Evolutionary conservation across 2,329 filamentous ascomycete genomes (phyloP), one percentile per base, ranked within the genome.

Genomic region (Botrytis squamosa): DNA sequence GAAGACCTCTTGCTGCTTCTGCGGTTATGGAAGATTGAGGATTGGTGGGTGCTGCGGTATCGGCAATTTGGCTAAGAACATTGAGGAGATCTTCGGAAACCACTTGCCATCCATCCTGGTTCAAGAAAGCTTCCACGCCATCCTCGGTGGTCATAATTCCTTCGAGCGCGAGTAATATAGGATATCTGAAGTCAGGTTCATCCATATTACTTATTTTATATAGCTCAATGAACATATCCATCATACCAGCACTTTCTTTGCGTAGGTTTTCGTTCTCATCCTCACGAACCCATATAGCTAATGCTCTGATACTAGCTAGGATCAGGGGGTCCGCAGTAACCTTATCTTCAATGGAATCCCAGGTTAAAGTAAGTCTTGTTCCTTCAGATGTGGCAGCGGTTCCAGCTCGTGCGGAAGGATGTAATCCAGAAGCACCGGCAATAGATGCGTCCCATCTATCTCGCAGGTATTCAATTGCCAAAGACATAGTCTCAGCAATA

Each of bases 391-490:
- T 86, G 57, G 86, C 82, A 22, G 85, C 81, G 3, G 82, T 82
- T 20, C 82, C 83, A 2, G 79, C 75, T 49, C 88, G 85, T 8
- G 88, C 88, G 16, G 87, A 85, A 1, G 86, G 87, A 77, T 92
- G 88, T 10, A 92, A 80, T 4, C 89, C 89, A 80, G 87, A 85
- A 10, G 88, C 87, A 18, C 89, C 90, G 5, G 89, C 87, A n/a
- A 88, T 83, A 2, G 88, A 87, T 7, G 88, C 88, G 78, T 93
- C 91, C 88, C 89, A 92, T n/a, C 90, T 84, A 78, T 93, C 91
- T 59, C 90, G 87, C 2, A 93, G 84, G 79, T 90, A 91, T 81
- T 92, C 91, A 74, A 90, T 86, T 0, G 87, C 86, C 2, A 90
- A 81, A 0, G 88, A 89, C 79, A 92, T 85, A 5, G 90, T 89